Percentiles rank a stretch among this genome's conserved stretches.
Evolutionary conservation across 306 rosid genomes (phyloP).

Genomic region (Dalbergia oliveri): DNA sequence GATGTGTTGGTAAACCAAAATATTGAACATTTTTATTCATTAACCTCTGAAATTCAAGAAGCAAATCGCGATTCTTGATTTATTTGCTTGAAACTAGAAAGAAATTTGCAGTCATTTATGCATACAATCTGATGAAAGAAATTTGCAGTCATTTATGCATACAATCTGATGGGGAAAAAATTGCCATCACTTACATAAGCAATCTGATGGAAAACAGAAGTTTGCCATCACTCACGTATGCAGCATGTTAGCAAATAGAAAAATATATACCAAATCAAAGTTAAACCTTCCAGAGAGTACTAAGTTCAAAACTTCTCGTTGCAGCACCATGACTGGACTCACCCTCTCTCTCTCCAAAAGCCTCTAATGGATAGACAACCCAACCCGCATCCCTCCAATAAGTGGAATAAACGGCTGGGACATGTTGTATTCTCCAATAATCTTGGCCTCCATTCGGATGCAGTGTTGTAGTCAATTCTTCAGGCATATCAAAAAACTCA

Average conservation of each 20-base stretch:
- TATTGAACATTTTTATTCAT: conserved; percentile 28
- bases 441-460: conserved; percentile 59
- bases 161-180: conserved; percentile 1
- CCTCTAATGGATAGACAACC: conserved; percentile 67
- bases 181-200: neutral
- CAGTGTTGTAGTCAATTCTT: conserved; percentile 55
- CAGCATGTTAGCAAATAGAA: neutral
- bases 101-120: neutral
- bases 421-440: conserved; percentile 57
- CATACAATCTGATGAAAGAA: too few relatives aligned
- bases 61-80: conserved; percentile 14
- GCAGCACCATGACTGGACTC: conserved; percentile 34
- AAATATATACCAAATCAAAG: neutral
- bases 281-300: conserved; percentile 57
- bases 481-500: conserved; percentile 79
- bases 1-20: conserved; percentile 6
- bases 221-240: conserved; percentile 12
- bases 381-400: conserved; percentile 73
- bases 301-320: conserved; percentile 38
- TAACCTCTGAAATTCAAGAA: conserved; percentile 11
- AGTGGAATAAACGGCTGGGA: conserved; percentile 62
- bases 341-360: conserved; percentile 45
- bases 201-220: neutral
- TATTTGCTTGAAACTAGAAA: conserved; percentile 17
- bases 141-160: neutral